A percentile compares a stretch with the other conserved stretches of the same genome.
Conservation (phyloP, 2,329 filamentous ascomycete genomes). For the Xylariaceae sp. region DNA sequence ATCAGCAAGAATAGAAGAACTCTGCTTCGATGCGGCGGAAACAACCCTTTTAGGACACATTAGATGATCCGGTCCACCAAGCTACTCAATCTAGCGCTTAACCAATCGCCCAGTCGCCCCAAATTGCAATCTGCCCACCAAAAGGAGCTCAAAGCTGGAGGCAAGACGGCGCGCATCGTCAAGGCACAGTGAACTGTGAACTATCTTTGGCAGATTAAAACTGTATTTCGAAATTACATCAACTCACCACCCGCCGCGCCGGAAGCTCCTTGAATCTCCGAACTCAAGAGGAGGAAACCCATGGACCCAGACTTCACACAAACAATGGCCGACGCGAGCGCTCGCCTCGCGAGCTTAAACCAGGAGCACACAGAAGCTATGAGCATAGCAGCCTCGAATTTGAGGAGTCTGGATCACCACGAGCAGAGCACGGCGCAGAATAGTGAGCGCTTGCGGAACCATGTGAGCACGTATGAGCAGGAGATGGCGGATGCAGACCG, state of each 20-base stretch:
- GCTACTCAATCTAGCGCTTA: not conserved
- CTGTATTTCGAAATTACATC: not conserved
- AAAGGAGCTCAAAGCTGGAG: not conserved
- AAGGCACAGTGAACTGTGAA: not conserved
- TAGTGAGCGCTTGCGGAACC: conserved; percentile 6
- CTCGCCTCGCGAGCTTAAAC: conserved; percentile 17
- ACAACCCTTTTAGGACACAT: not conserved
- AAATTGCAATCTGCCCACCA: not conserved
- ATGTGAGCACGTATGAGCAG: conserved; percentile 6
- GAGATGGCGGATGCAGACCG: conserved; percentile 17
- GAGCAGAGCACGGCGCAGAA: conserved; percentile 5
- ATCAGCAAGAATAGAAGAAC: not conserved
- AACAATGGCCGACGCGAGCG: conserved; percentile 15
- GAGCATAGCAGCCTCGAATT: conserved; percentile 9
- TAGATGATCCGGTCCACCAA: not conserved
- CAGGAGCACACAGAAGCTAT: conserved; percentile 16
- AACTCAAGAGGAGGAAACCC: not conserved
- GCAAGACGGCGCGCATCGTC: not conserved
- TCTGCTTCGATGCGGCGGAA: not conserved
- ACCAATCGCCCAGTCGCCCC: not conserved
- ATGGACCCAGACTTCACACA: conserved; percentile 16
- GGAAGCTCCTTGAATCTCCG: not conserved
- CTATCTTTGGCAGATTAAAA: not conserved
- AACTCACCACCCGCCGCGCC: not conserved
- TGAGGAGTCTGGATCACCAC: conserved; percentile 2